Percentiles rank a stretch among this genome's conserved stretches.
These are phyloP conservation scores for Olyra latifolia DNA, from an alignment of 176 grass and related monocot genomes.

Conservation along the genomic window DNA sequence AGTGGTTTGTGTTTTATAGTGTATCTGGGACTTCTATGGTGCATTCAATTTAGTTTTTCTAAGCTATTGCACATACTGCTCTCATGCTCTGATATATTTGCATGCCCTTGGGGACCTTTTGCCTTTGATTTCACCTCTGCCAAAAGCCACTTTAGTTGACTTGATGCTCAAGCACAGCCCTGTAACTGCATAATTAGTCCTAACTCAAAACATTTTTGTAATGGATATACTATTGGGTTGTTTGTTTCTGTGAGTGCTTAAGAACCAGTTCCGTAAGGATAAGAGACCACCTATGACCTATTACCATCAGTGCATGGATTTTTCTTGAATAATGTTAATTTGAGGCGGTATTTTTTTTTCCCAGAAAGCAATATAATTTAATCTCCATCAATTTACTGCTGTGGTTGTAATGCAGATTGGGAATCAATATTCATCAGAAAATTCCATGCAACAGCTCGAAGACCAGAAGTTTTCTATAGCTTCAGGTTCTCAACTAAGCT, in stretches of 20 bases:
- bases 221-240: constrained; percentile 8
- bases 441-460: constrained; percentile 39
- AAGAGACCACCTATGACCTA: neutral
- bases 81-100: neutral
- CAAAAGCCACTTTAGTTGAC: constrained; percentile 7
- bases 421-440: constrained; percentile 50
- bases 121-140: neutral
- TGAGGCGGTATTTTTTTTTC: neutral
- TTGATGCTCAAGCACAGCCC: neutral
- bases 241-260: constrained; percentile 18
- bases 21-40: neutral
- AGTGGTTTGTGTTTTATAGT: constrained; percentile 1
- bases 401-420: constrained; percentile 53
- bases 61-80: neutral
- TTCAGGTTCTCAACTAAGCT: constrained; percentile 45
- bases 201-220: neutral
- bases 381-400: constrained; percentile 5
- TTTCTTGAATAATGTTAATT: constrained; percentile 4
- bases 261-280: neutral
- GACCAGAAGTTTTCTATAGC: constrained; percentile 47
- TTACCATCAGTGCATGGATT: neutral
- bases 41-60: neutral
- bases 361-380: neutral
- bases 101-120: too few species aligned
- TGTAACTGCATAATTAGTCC: neutral